Conservation (phyloP, 208 protist genomes). For the Leishmania turanica region DNA sequence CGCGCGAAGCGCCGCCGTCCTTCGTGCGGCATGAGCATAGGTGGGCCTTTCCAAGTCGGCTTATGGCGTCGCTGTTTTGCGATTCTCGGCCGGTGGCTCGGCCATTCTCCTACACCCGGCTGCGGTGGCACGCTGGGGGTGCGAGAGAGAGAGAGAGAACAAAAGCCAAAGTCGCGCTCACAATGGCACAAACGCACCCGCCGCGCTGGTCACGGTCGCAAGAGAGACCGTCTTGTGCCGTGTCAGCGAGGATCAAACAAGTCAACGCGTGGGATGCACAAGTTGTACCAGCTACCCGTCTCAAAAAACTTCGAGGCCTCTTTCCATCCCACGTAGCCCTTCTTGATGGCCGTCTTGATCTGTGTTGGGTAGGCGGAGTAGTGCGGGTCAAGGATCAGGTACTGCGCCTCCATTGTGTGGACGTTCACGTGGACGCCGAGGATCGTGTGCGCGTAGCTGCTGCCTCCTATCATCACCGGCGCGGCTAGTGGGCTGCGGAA, state of each 20-base stretch:
- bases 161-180: background rate
- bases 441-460: constrained; percentile 95
- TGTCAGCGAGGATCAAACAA: constrained; percentile 64
- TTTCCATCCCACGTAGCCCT: constrained; percentile 94
- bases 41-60: background rate
- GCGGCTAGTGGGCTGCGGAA: constrained; percentile 77
- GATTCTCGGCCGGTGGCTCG: background rate
- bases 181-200: background rate
- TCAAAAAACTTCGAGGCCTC: constrained; percentile 83
- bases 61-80: background rate
- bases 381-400: constrained; percentile 95
- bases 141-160: no score
- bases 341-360: constrained; percentile 77
- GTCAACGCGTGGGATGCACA: constrained; percentile 88
- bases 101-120: background rate
- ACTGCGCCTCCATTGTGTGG: constrained; percentile 77
- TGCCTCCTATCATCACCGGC: constrained; percentile 96
- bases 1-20: background rate
- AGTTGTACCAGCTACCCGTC: constrained; percentile 92
- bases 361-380: constrained; percentile 85
- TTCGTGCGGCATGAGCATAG: background rate
- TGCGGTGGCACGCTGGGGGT: background rate
- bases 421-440: constrained; percentile 91
- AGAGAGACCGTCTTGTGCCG: background rate
- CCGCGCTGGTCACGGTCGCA: background rate